Evolutionary conservation across 2,329 filamentous ascomycete species (phyloP), one percentile per base, ranked within the genome.

Genomic region (Diaporthe citri): DNA sequence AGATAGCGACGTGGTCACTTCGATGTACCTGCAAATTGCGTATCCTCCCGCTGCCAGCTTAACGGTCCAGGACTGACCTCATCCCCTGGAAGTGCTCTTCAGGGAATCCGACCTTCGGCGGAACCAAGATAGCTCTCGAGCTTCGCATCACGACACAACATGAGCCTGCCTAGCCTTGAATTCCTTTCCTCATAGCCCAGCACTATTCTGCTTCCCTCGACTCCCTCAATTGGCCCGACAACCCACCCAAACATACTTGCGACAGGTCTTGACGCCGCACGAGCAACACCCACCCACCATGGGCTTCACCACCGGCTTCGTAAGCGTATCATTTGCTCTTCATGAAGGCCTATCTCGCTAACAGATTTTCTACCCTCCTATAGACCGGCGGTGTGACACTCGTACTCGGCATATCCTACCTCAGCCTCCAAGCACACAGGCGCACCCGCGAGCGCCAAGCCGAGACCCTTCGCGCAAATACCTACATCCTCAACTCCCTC

Each of bases 341-440:
- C n/a, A n/a, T n/a, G n/a, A n/a, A n/a, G n/a, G n/a, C n/a, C n/a
- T n/a, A n/a, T n/a, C n/a, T n/a, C n/a, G n/a, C n/a, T n/a, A n/a
- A n/a, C n/a, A n/a, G n/a, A n/a, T n/a, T n/a, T n/a, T n/a, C n/a
- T n/a, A n/a, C n/a, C 12, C 15, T 55, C 20, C 25, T 20, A 52
- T 78, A 96, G 93, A 91, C 93, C 78, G 92, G 93, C 81, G 94
- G 94, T 78, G 90, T 95, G 73, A 93, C 94, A 77, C 87, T 96
- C 76, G 95, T 94, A 66, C 90, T 94, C 76, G 92, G 92, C 57
- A 81, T 94, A 75, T 90, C 94, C 79, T 96, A 95, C 84, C 87
- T 96, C 73, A 91, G 92, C 66, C 85, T 94, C 46, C 89, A 93
- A 80, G 86, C 93, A 28, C 93, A 96, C 85, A 90, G 92, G 79